These are phyloP conservation scores for Thelonectria rubi DNA, from an alignment of 2,329 filamentous ascomycete species.

Conservation along the genomic window DNA sequence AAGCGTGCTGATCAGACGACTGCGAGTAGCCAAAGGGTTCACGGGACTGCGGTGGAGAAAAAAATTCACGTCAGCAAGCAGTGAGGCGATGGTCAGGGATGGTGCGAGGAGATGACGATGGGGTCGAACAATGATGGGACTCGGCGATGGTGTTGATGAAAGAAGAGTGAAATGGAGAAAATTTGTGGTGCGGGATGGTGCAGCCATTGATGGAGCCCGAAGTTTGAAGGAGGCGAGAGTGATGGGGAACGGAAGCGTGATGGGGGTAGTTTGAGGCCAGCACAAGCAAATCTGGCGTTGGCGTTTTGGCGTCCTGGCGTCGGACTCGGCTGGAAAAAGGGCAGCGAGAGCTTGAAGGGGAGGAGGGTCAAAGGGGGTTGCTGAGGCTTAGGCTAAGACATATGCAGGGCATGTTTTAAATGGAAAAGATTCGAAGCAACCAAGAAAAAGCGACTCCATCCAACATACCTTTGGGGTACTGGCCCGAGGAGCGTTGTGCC, in stretches of 20 bases:
- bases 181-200: slow-evolving; percentile 28
- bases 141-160: slow-evolving; percentile 17
- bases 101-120: slow-evolving; percentile 21
- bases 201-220: slow-evolving; percentile 38
- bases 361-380: slow-evolving; percentile 11
- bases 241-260: slow-evolving; percentile 21
- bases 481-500: slow-evolving; percentile 55
- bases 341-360: slow-evolving; percentile 13
- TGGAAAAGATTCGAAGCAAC: background rate
- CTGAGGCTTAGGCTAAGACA: slow-evolving; percentile 11
- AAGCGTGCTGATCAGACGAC: slow-evolving; percentile 52
- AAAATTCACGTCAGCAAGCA: slow-evolving; percentile 42
- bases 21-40: slow-evolving; percentile 61
- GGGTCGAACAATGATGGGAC: slow-evolving; percentile 14
- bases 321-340: slow-evolving; percentile 18
- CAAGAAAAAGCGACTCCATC: slow-evolving; percentile 45
- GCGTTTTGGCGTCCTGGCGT: slow-evolving; percentile 26
- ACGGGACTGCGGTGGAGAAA: slow-evolving; percentile 52
- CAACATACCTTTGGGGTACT: slow-evolving; percentile 60
- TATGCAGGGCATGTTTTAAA: background rate
- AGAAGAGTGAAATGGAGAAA: slow-evolving; percentile 16
- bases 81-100: slow-evolving; percentile 25
- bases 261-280: slow-evolving; percentile 28
- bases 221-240: slow-evolving; percentile 22
- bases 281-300: slow-evolving; percentile 29